These are phyloP conservation scores for Camelina sativa DNA, from an alignment of 345 rosid species.

Conservation along the genomic window DNA sequence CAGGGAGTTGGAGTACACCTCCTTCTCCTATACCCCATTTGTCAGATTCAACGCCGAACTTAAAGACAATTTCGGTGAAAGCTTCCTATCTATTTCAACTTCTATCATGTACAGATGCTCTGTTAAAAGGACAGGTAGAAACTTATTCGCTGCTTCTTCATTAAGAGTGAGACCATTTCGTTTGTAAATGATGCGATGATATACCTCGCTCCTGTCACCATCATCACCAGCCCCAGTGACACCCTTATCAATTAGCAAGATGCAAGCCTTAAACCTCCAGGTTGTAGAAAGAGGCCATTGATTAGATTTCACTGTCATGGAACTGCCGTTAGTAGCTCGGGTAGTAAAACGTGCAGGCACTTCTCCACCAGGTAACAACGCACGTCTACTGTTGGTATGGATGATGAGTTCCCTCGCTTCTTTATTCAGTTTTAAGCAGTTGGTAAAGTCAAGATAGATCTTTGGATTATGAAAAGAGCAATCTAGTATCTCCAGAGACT, in stretches of 20 bases:
- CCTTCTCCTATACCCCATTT: slow-evolving; percentile 9
- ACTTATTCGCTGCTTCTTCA: not conserved
- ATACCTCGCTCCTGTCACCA: not conserved
- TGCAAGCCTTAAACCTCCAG: not conserved
- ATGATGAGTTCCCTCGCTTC: not conserved
- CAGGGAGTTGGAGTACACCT: not conserved
- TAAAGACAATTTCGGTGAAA: not conserved
- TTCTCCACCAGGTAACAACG: not conserved
- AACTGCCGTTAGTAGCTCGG: not conserved
- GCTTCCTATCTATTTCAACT: not conserved
- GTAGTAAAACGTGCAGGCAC: not conserved
- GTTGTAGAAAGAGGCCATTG: not conserved
- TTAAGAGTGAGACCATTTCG: not conserved
- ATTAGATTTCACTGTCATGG: not conserved
- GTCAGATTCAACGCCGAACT: not conserved
- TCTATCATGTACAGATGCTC: not conserved
- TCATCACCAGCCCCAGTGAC: not conserved
- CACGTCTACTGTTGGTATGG: not conserved
- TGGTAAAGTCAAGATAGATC: not conserved
- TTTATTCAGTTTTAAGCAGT: not conserved
- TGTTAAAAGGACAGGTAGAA: not conserved
- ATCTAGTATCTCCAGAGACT: not conserved
- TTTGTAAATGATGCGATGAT: not conserved
- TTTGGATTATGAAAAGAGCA: not conserved
- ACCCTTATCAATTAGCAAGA: not conserved